Conservation (phyloP, 192 early-diverging fungal genomes). For the Coemansia javaensis region DNA sequence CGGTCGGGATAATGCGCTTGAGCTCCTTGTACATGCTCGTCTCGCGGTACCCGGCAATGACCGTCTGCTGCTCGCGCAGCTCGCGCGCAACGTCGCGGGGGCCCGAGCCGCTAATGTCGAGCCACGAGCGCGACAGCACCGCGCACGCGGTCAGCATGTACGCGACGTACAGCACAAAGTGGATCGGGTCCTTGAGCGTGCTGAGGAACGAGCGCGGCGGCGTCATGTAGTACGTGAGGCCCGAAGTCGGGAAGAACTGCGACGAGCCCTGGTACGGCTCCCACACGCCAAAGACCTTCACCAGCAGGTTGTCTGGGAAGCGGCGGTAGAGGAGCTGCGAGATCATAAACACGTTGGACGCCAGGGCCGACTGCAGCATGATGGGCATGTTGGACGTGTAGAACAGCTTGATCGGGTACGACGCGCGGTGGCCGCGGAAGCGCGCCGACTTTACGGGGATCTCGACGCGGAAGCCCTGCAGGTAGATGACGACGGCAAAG, state of each 20-base stretch:
- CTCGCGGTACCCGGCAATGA: constrained; percentile 91
- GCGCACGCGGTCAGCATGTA: constrained; percentile 97
- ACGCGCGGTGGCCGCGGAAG: constrained; percentile 94
- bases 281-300: constrained; percentile 95
- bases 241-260: constrained; percentile 87
- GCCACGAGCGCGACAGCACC: constrained; percentile 97
- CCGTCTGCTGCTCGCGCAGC: constrained; percentile 96
- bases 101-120: constrained; percentile 96
- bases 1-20: constrained; percentile 97
- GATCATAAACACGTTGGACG: constrained; percentile 97
- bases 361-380: constrained; percentile 97
- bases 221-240: constrained; percentile 98
- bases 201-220: constrained; percentile 82
- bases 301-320: constrained; percentile 93
- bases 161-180: constrained; percentile 88
- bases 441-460: constrained; percentile 96
- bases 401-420: constrained; percentile 99
- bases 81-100: constrained; percentile 97
- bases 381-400: constrained; percentile 99
- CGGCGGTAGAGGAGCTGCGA: constrained; percentile 97
- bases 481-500: constrained; percentile 85
- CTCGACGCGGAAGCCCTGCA: constrained; percentile 99
- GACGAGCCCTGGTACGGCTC: constrained; percentile 91
- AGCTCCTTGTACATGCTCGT: constrained; percentile 99
- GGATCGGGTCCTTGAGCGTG: constrained; percentile 88